Base-by-base conservation (phyloP, 1,284 basidiomycete species). In the Uromyces viciae-fabae region DNA sequence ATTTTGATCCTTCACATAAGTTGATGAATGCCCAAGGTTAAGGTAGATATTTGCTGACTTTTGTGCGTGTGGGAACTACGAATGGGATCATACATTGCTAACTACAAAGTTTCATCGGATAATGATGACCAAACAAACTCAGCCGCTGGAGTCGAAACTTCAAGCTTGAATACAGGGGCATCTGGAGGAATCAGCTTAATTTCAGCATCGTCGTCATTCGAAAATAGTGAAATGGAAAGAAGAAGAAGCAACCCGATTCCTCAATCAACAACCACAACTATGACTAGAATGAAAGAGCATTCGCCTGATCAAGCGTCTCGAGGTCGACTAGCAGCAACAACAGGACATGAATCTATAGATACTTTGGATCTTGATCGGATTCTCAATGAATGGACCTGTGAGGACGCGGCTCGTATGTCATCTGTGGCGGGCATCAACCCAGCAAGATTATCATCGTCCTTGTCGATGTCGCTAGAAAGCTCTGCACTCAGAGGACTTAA, bases 321-420 rank as follows among this genome's bases (percentile, higher is more conserved):
- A 42, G 25, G 68, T 43, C 31, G 49, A 49, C 8, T 31, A 28
- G 42, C 46, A 11, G 11, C 11, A 11, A 11, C 11, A 49, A 22
- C 46, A 22, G 46, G 11, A 11, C 14, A 52, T 19, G 71, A 74
- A 22, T 40, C 71, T 5, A 11, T 36, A 17, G 71, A 46, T 17
- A 52, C 49, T 9, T 52, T 76, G 33, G 75, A 76, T 36, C 43
- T 76, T 17, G 75, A 76, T 31, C 40, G 46, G 36, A 66, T 76
- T 36, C 62, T 76, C 7, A 62, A 76, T 49, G 75, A 76, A 76
- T 76, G 75, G 75, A 66, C 75, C 9, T 71, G 68, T 52, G 40
- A 40, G 49, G 68, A 71, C 42, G 22, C 42, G 2, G 31, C 42
- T 28, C 68, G 68, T 3, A 71, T 71, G 5, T 28, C 46, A 8